Conservation (phyloP, 345 rosid species). For the Eucalyptus marginata region DNA sequence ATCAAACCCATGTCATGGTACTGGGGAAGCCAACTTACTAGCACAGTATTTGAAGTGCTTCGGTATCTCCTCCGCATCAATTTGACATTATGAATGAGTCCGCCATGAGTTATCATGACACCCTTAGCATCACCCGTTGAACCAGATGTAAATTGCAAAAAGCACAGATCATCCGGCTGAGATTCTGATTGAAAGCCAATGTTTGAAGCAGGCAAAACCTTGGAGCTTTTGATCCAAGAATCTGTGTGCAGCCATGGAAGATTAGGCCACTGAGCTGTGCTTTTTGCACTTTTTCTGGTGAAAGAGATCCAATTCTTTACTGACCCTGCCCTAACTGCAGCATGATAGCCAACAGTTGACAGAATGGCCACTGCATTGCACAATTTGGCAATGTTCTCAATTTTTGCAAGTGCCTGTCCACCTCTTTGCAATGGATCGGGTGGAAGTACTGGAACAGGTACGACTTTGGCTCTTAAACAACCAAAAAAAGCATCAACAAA, state of each 20-base stretch:
- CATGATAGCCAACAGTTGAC: conserved; percentile 44
- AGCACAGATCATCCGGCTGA: conserved; percentile 31
- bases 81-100: conserved; percentile 56
- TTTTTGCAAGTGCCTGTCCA: conserved; percentile 62
- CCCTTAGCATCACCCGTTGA: conserved; percentile 73
- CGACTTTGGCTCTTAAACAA: conserved; percentile 49
- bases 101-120: conserved; percentile 55
- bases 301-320: conserved; percentile 39
- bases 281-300: conserved; percentile 12
- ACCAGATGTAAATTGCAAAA: conserved; percentile 63
- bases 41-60: conserved; percentile 49
- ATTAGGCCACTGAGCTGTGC: conserved; percentile 37
- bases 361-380: conserved; percentile 42
- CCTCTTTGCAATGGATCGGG: conserved; percentile 65
- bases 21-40: conserved; percentile 67
- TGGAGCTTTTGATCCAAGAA: conserved; percentile 42
- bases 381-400: conserved; percentile 46
- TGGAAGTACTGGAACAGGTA: conserved; percentile 64
- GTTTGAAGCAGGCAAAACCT: neutral
- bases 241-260: conserved; percentile 64
- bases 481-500: conserved; percentile 61
- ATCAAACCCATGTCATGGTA: conserved; percentile 75
- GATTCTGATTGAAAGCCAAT: conserved; percentile 8
- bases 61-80: conserved; percentile 38
- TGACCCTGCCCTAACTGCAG: conserved; percentile 47